These are phyloP conservation scores for Phytophthora niederhauseri DNA, from an alignment of 352 stramenopile genomes.

Conservation along the genomic window DNA sequence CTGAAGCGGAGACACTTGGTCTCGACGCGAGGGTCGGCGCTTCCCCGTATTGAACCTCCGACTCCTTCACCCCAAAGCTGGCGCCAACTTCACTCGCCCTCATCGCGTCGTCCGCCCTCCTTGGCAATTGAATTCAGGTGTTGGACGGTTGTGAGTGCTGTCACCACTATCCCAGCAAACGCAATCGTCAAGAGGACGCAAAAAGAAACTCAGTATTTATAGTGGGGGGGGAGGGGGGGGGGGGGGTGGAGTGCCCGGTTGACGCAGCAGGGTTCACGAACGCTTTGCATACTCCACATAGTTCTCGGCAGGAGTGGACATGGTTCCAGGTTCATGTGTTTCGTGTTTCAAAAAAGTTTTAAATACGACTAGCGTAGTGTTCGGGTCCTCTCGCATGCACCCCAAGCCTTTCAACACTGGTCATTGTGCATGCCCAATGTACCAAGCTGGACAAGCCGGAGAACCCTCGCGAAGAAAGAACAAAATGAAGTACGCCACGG, in stretches of 20 bases:
- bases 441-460: neutral
- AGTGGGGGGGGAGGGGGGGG: too few species aligned
- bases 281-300: neutral
- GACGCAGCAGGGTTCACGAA: neutral
- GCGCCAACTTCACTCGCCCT: constrained; percentile 12
- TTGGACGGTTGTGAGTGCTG: neutral
- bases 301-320: neutral
- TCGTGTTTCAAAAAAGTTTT: constrained; percentile 37
- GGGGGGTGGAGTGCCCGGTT: neutral
- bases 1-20: constrained; percentile 24
- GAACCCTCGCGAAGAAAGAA: constrained; percentile 23
- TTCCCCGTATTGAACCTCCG: constrained; percentile 25
- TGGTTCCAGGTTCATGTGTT: constrained; percentile 22
- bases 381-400: constrained; percentile 10
- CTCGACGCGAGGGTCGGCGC: constrained; percentile 1
- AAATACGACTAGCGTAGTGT: constrained; percentile 39
- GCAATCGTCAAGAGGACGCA: constrained; percentile 1
- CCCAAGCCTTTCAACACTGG: neutral
- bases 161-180: neutral
- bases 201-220: constrained; percentile 25
- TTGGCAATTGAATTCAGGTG: neutral
- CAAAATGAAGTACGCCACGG: constrained; percentile 38
- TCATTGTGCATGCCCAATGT: neutral
- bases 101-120: neutral
- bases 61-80: constrained; percentile 25